These are phyloP conservation scores for Leishmania tropica DNA, from an alignment of 208 protist genomes.

Conservation along the genomic window DNA sequence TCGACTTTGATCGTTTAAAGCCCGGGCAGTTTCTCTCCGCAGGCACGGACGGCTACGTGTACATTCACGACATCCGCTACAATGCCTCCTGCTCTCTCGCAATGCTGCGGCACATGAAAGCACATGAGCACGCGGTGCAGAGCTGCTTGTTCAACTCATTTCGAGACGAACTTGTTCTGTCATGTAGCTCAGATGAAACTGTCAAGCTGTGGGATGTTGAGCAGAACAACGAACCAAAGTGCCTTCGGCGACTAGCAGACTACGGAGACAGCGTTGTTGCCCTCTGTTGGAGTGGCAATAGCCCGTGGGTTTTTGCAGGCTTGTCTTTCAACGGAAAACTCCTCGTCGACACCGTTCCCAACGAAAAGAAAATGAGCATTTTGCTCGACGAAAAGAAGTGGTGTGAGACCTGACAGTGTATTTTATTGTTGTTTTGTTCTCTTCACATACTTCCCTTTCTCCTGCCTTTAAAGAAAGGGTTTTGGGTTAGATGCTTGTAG, in stretches of 20 bases:
- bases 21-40: conserved; percentile 62
- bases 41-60: conserved; percentile 73
- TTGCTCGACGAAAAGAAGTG: conserved; percentile 66
- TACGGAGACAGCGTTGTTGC: conserved; percentile 81
- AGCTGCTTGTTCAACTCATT: conserved; percentile 83
- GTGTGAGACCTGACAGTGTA: neutral
- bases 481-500: neutral
- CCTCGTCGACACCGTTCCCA: conserved; percentile 78
- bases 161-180: conserved; percentile 82
- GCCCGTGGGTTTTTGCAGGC: conserved; percentile 88
- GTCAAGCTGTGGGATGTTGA: conserved; percentile 82
- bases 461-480: neutral
- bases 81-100: conserved; percentile 16
- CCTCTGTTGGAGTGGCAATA: conserved; percentile 76
- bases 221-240: conserved; percentile 34
- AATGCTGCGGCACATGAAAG: conserved; percentile 32
- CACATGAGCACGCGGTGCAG: conserved; percentile 73
- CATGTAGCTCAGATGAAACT: conserved; percentile 69
- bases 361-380: conserved; percentile 86
- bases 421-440: neutral
- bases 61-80: conserved; percentile 75
- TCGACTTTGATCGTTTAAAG: conserved; percentile 75
- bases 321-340: conserved; percentile 88
- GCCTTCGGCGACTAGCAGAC: conserved; percentile 54
- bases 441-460: neutral